Conservation (phyloP, 2,329 filamentous ascomycete genomes). For the Botrytis medusae region DNA sequence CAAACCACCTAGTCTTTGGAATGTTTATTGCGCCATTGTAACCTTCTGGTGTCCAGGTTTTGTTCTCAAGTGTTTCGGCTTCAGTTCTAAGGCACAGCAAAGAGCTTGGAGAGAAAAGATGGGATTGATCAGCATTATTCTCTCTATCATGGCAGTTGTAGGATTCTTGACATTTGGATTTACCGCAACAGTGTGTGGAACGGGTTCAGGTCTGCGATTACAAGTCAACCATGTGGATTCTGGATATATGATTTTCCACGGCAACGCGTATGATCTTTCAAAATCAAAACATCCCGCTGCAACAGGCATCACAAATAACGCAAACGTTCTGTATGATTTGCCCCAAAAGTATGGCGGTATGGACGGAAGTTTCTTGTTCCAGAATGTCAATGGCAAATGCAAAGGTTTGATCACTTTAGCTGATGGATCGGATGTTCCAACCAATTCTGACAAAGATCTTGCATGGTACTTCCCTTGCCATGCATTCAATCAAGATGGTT, state of each 20-base stretch:
- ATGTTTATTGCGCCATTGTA: slow-evolving; percentile 87
- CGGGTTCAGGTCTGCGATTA: slow-evolving; percentile 67
- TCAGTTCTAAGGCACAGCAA: slow-evolving; percentile 79
- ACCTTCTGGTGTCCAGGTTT: slow-evolving; percentile 95
- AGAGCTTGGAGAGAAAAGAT: slow-evolving; percentile 98
- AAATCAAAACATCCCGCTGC: slow-evolving; percentile 77
- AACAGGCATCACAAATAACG: slow-evolving; percentile 67
- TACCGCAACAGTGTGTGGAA: slow-evolving; percentile 80
- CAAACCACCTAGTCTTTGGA: slow-evolving; percentile 85
- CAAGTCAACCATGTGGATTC: slow-evolving; percentile 76
- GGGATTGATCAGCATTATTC: slow-evolving; percentile 90
- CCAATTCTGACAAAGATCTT: slow-evolving; percentile 69
- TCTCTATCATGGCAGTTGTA: slow-evolving; percentile 82
- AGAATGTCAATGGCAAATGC: slow-evolving; percentile 97
- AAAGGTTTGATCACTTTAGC: slow-evolving; percentile 81
- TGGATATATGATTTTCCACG: slow-evolving; percentile 96
- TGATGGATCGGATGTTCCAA: slow-evolving; percentile 73
- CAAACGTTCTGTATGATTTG: slow-evolving; percentile 88
- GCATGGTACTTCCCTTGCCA: slow-evolving; percentile 98
- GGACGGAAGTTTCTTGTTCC: slow-evolving; percentile 96
- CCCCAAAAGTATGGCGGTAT: slow-evolving; percentile 78
- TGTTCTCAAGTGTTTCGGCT: slow-evolving; percentile 80
- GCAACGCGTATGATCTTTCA: slow-evolving; percentile 81
- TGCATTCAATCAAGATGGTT: slow-evolving; percentile 91
- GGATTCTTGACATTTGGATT: slow-evolving; percentile 98